These are phyloP conservation scores for Phytopythium montanum DNA, from an alignment of 352 stramenopile species.

Conservation along the genomic window DNA sequence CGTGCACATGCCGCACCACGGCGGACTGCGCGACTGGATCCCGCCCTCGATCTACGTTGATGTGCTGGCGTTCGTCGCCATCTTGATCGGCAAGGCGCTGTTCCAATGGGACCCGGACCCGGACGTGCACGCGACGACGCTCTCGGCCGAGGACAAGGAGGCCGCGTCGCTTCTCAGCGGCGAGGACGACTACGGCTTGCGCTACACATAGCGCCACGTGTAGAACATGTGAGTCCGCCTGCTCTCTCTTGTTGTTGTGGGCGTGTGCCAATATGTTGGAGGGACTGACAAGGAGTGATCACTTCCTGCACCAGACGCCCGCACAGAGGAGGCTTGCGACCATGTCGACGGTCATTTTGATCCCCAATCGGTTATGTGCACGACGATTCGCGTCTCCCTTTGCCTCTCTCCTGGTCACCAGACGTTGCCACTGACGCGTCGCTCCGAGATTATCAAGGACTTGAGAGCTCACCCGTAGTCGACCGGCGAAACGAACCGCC, in stretches of 20 bases:
- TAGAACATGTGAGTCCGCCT: not conserved
- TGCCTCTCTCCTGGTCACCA: not conserved
- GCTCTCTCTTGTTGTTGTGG: not conserved
- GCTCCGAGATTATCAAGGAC: not conserved
- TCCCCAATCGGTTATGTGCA: not conserved
- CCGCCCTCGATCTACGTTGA: slow-evolving; percentile 66
- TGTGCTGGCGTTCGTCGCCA: slow-evolving; percentile 61
- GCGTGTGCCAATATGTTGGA: not conserved
- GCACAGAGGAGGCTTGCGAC: slow-evolving; percentile 1
- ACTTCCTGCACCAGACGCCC: not conserved
- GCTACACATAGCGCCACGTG: slow-evolving; percentile 49
- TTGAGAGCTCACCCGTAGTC: too few species aligned
- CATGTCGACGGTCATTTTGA: not conserved
- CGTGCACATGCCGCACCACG: slow-evolving; percentile 48
- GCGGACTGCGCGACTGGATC: slow-evolving; percentile 69
- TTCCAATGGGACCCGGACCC: slow-evolving; percentile 82
- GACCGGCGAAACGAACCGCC: not conserved
- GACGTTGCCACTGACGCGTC: not conserved
- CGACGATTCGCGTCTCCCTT: not conserved
- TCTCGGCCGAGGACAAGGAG: slow-evolving; percentile 83
- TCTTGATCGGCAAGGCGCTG: slow-evolving; percentile 66
- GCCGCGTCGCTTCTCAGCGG: slow-evolving; percentile 66
- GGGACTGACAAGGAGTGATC: not conserved
- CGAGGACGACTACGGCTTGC: slow-evolving; percentile 65
- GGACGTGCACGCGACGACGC: slow-evolving; percentile 75